A percentile compares a stretch with the other conserved stretches of the same genome.
Conservation (phyloP, 345 rosid species). For the Mallotus nudiflorus region DNA sequence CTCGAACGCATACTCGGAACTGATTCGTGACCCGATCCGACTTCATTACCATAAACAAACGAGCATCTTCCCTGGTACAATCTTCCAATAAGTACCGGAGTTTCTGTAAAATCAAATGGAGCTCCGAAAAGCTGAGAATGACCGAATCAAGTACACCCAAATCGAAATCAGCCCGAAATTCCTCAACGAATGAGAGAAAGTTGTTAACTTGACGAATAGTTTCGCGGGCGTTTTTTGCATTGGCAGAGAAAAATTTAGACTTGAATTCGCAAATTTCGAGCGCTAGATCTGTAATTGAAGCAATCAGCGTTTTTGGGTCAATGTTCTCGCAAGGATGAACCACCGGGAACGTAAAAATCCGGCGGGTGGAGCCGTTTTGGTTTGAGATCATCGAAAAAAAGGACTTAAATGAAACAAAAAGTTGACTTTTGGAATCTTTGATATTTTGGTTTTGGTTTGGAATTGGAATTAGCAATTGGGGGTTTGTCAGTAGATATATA, state of each 20-base stretch:
- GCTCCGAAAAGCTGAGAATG: slow-evolving; percentile 60
- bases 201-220: slow-evolving; percentile 52
- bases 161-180: slow-evolving; percentile 31
- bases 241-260: slow-evolving; percentile 41
- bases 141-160: slow-evolving; percentile 31
- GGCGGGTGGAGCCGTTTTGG: slow-evolving; percentile 44
- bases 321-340: slow-evolving; percentile 53
- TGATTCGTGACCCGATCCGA: slow-evolving; percentile 54
- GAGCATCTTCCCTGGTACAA: slow-evolving; percentile 60
- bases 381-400: slow-evolving; percentile 36
- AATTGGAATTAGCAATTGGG: background rate
- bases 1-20: slow-evolving; percentile 45
- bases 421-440: slow-evolving; percentile 9
- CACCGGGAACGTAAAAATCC: slow-evolving; percentile 66
- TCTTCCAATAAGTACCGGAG: slow-evolving; percentile 56
- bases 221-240: slow-evolving; percentile 46
- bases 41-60: slow-evolving; percentile 57
- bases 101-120: slow-evolving; percentile 65
- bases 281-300: slow-evolving; percentile 51
- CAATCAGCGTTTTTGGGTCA: slow-evolving; percentile 44
- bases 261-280: slow-evolving; percentile 42
- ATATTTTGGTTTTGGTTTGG: slow-evolving; percentile 12
- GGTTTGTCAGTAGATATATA: background rate
- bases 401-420: background rate
- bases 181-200: slow-evolving; percentile 50